phyloP scores from a whole-genome alignment of 257 asterid genomes.

The Jacaranda mimosifolia region DNA sequence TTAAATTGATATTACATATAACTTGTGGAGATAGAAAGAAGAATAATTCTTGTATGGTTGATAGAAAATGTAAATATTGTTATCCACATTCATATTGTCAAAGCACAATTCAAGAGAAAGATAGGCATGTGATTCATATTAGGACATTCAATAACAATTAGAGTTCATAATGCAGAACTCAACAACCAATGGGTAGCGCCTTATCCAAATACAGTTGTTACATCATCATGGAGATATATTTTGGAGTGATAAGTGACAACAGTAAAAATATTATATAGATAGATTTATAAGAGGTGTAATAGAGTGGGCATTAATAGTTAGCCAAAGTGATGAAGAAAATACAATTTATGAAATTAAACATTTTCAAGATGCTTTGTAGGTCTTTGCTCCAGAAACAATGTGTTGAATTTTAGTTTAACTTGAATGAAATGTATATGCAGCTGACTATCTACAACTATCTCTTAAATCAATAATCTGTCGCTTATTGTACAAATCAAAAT shows the following conservation, averaged over 20 bases:
- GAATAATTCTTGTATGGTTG: not conserved
- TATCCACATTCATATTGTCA: not conserved
- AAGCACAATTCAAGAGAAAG: not conserved
- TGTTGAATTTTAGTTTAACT: too few species aligned
- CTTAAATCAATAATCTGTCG: too few species aligned
- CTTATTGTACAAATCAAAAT: too few species aligned
- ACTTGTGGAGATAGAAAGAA: too few species aligned
- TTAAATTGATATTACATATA: constrained; percentile 13
- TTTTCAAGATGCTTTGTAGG: too few species aligned
- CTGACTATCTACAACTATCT: too few species aligned
- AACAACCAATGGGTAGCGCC: constrained; percentile 37
- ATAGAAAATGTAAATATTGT: not conserved
- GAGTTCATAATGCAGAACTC: not conserved
- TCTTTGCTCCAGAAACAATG: too few species aligned
- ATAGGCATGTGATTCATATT: not conserved
- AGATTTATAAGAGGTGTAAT: not conserved
- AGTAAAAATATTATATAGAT: constrained; percentile 24
- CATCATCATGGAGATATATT: not conserved
- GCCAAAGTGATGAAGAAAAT: too few species aligned
- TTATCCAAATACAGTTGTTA: constrained; percentile 3
- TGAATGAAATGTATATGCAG: too few species aligned
- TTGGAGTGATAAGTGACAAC: not conserved
- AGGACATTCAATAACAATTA: not conserved
- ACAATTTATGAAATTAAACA: too few species aligned
- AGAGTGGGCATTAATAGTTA: too few species aligned